Percentiles rank a stretch among this genome's conserved stretches.
phyloP scores from a whole-genome alignment of 2,329 filamentous ascomycete species.

The Fusarium sp. region DNA sequence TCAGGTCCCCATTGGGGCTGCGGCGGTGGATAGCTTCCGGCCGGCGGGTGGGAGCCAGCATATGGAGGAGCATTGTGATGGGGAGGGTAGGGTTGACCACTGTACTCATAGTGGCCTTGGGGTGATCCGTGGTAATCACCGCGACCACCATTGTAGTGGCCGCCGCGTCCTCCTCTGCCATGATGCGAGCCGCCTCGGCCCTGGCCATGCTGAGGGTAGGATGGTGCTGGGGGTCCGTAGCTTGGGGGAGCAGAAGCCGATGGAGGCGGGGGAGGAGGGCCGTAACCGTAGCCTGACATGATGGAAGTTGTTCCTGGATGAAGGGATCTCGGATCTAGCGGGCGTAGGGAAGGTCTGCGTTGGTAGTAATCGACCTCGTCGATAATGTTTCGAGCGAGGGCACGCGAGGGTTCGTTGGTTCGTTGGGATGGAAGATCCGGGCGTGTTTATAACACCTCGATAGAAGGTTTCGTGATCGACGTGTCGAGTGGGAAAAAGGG shows the following conservation, averaged over 20 bases:
- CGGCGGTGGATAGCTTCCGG: constrained; percentile 53
- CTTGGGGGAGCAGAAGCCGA: constrained; percentile 49
- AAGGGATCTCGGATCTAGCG: background rate
- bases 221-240: constrained; percentile 55
- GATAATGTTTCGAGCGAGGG: background rate
- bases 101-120: constrained; percentile 59
- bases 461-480: background rate
- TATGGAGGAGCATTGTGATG: constrained; percentile 49
- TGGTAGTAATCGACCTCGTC: background rate
- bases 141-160: constrained; percentile 53
- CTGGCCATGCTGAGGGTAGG: constrained; percentile 54
- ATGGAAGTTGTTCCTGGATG: background rate
- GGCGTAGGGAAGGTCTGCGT: background rate
- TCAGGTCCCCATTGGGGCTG: constrained; percentile 58
- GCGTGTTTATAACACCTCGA: background rate
- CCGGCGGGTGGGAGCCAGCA: constrained; percentile 51
- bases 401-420: background rate
- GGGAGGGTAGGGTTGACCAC: constrained; percentile 52
- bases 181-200: constrained; percentile 53
- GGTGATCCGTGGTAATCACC: constrained; percentile 56
- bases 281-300: constrained; percentile 67
- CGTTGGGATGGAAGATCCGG: background rate
- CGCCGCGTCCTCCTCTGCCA: constrained; percentile 56
- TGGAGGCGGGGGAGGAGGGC: constrained; percentile 65
- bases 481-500: background rate